Percentiles rank a stretch among this genome's conserved stretches.
Conservation (phyloP, 768 basidiomycete species). For the Suillus brevipes region DNA sequence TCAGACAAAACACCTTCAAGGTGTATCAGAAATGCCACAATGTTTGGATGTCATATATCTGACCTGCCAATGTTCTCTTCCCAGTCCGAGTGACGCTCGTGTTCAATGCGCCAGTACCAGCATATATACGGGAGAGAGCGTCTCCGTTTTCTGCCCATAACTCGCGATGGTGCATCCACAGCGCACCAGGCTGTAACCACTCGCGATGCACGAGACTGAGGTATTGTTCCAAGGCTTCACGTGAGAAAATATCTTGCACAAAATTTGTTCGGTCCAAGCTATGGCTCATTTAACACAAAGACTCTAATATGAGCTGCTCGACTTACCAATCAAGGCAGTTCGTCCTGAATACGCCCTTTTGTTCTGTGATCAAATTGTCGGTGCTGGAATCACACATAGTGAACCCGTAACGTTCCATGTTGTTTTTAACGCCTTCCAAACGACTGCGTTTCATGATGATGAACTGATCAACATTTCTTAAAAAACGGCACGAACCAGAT, state of each 20-base stretch:
- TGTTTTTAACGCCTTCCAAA: conserved; percentile 55
- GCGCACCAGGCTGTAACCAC: conserved; percentile 63
- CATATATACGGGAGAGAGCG: conserved; percentile 90
- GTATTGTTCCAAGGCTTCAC: conserved; percentile 78
- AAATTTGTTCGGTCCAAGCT: conserved; percentile 98
- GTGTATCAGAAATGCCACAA: conserved; percentile 11
- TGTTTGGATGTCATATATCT: conserved; percentile 12
- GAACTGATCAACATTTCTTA: conserved; percentile 7
- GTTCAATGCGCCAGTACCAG: conserved; percentile 90
- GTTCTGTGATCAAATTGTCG: conserved; percentile 78
- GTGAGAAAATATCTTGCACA: conserved; percentile 91
- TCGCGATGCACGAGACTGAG: conserved; percentile 74
- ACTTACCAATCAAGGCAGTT: conserved; percentile 92
- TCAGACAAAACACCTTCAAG: conserved; percentile 82
- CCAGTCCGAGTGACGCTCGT: conserved; percentile 95
- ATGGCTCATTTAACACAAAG: conserved; percentile 12
- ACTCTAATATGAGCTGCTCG: background rate
- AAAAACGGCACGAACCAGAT: conserved; percentile 47
- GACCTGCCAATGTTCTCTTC: conserved; percentile 88
- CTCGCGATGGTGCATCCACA: conserved; percentile 90
- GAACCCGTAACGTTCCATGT: conserved; percentile 82
- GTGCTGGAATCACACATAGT: conserved; percentile 71
- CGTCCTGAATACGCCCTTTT: conserved; percentile 89
- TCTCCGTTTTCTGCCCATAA: conserved; percentile 98
- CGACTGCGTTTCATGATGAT: conserved; percentile 43